Base-by-base conservation (phyloP, 306 rosid genomes). In the Neltuma alba region DNA sequence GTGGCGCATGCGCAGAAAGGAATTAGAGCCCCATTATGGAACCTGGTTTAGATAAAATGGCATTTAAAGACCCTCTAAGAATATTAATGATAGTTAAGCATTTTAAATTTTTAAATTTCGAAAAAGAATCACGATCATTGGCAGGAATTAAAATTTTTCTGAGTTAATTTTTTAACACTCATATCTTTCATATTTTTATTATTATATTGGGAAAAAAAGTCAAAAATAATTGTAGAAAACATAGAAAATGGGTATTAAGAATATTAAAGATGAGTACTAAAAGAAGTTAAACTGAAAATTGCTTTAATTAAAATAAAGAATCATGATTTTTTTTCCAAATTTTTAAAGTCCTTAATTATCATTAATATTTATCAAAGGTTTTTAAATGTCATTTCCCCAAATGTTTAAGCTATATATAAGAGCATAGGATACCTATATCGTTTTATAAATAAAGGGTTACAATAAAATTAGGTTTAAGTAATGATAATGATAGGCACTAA, bases 1-100 rank as follows among this genome's bases (percentile, higher is more conserved):
- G 77, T 69, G 86, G 78, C 81, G 78, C 86, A 79, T 47, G 86
- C 83, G 81, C 83, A 79, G 78, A 83, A 83, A 83, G 83, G 70
- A 60, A 69, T 67, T 47, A 27, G 36, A 79, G 63, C 21, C 70
- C 58, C 31, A 74, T 60, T 16, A 64, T 82, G 62, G 70, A 61
- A 62, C 37, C 27, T 70, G 74, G 57, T 18, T 50, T 16, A 50
- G 2, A 11, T 18, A 50, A 41, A 50, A 50, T 50, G 57, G 7
- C 2, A 48, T 48, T 48, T 48, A 48, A 48, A 6, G 21, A 44
- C 15, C 11, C 12, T 14, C 12, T 13, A 44, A 44, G 50, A 0
- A 44, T 44, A 13, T 44, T 2, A 44, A 44, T 44, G 20, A 14
- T 1, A 44, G 0, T 44, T 44, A 44, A 21, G 15, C 1, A 18